phyloP scores from a whole-genome alignment of 2,329 filamentous ascomycete genomes.

The Phoma herbarum region DNA sequence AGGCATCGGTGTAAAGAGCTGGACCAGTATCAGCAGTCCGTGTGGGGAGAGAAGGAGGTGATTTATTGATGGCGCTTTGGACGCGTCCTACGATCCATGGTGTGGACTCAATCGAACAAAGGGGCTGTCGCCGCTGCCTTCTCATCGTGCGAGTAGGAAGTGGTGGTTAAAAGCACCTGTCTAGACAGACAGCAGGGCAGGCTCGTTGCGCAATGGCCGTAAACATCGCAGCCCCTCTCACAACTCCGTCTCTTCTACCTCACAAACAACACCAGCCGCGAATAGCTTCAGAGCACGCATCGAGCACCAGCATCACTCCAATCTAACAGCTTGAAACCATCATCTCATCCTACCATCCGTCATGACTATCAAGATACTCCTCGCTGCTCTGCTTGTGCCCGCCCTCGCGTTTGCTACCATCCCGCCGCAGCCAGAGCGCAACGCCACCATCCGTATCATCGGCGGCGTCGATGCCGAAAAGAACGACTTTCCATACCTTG shows the following conservation, averaged over 20 bases:
- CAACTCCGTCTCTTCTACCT: neutral
- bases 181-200: neutral
- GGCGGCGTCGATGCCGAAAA: neutral
- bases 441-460: neutral
- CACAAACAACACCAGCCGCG: neutral
- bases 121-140: neutral
- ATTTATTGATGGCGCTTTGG: neutral
- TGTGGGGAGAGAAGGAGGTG: neutral
- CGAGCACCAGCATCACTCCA: neutral
- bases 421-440: neutral
- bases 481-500: neutral
- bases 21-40: neutral
- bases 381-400: neutral
- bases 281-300: neutral
- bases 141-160: neutral
- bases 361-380: neutral
- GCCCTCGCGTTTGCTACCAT: neutral
- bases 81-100: too few species aligned
- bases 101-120: too few species aligned
- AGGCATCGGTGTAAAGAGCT: neutral
- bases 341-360: too few species aligned
- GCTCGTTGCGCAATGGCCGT: neutral
- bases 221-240: neutral
- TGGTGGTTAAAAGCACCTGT: neutral
- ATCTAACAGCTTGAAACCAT: neutral